phyloP scores from a whole-genome alignment of 495 filamentous ascomycete genomes.

The Aspergillus bridgeri region DNA sequence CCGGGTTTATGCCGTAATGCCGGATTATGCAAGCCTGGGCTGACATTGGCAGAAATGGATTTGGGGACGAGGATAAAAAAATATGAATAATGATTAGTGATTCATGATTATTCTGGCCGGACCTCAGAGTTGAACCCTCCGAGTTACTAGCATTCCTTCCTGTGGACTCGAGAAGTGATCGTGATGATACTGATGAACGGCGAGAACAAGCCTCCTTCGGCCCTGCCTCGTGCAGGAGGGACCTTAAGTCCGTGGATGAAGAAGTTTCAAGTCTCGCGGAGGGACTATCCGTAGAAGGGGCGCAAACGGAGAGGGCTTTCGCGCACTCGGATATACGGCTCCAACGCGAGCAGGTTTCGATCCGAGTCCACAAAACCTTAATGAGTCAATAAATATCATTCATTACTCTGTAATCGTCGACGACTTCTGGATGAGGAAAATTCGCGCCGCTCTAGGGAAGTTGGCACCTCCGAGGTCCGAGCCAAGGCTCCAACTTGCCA shows the following conservation, averaged over 20 bases:
- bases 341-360: background rate
- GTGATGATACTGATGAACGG: background rate
- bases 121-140: too few species aligned
- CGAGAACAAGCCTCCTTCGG: background rate
- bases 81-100: background rate
- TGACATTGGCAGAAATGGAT: conserved; percentile 5
- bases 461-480: conserved; percentile 22
- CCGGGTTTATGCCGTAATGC: conserved; percentile 20
- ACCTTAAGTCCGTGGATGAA: too few species aligned
- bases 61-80: background rate
- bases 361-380: conserved; percentile 6
- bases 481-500: conserved; percentile 13
- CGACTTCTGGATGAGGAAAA: conserved; percentile 12
- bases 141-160: too few species aligned
- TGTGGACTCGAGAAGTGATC: background rate
- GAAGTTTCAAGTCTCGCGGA: background rate
- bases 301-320: background rate
- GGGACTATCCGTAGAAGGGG: too few species aligned
- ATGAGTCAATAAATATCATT: background rate
- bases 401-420: too few species aligned
- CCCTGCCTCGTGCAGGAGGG: background rate
- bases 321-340: conserved; percentile 22
- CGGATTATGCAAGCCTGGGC: conserved; percentile 14
- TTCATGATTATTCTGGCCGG: background rate
- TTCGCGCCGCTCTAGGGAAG: conserved; percentile 10